These are phyloP conservation scores for Aureobasidium pullulans DNA, from an alignment of 2,329 filamentous ascomycete species.

Conservation along the genomic window DNA sequence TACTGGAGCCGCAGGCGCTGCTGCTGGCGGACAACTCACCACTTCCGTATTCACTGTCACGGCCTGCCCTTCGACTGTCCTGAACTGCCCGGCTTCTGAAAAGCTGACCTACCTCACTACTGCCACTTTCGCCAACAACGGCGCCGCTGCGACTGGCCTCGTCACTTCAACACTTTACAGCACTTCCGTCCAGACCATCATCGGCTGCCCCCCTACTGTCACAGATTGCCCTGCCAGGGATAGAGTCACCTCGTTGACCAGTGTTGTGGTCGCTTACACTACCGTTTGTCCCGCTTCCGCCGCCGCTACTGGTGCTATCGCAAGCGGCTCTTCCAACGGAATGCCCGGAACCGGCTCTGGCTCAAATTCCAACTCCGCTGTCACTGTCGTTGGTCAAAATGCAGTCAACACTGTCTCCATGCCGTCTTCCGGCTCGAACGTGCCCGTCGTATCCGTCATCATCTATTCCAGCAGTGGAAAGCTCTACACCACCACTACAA, in stretches of 20 bases:
- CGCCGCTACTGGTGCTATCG: background rate
- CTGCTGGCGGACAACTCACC: background rate
- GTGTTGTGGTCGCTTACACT: conserved; percentile 15
- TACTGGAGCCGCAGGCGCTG: background rate
- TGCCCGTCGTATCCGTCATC: background rate
- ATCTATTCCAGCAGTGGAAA: background rate
- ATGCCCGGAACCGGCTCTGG: background rate
- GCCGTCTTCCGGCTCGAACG: background rate
- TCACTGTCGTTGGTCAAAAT: background rate
- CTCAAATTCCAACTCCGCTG: background rate
- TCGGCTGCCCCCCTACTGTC: conserved; percentile 11
- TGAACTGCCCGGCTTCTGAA: background rate
- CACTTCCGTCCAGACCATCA: conserved; percentile 15
- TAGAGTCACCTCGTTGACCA: background rate
- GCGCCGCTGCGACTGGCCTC: background rate
- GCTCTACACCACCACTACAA: conserved; percentile 2
- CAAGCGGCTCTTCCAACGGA: background rate
- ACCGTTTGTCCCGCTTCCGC: conserved; percentile 29
- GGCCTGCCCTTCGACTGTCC: background rate
- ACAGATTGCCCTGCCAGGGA: background rate
- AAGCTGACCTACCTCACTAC: background rate
- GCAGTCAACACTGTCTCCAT: background rate
- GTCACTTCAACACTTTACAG: conserved; percentile 11
- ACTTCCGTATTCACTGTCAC: background rate
- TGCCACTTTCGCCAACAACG: background rate